These are phyloP conservation scores for Andrographis paniculata DNA, from an alignment of 305 asterid genomes.

Conservation along the genomic window DNA sequence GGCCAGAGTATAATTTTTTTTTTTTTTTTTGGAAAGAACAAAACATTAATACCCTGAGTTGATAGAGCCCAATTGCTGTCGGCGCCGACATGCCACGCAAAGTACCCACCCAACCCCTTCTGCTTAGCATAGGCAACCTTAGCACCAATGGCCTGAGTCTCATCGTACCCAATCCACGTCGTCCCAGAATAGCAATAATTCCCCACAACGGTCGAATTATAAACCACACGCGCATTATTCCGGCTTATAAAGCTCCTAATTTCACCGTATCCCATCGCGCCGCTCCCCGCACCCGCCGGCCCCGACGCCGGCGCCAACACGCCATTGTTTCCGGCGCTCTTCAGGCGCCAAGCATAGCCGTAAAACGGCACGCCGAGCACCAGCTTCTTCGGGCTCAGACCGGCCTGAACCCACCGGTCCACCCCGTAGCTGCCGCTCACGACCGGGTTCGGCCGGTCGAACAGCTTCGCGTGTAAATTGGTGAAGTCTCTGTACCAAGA, in stretches of 20 bases:
- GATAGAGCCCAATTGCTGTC: background rate
- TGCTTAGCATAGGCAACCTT: background rate
- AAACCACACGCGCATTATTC: constrained; percentile 15
- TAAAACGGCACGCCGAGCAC: constrained; percentile 41
- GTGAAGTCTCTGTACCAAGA: constrained; percentile 28
- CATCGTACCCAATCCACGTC: constrained; percentile 35
- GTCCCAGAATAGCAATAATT: constrained; percentile 37
- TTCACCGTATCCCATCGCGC: constrained; percentile 24
- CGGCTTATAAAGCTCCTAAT: constrained; percentile 25
- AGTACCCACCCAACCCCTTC: background rate
- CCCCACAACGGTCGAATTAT: constrained; percentile 26
- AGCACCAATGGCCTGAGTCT: background rate
- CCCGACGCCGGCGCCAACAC: constrained; percentile 38
- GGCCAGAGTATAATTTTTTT: too few species aligned
- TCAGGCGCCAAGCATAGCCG: constrained; percentile 40
- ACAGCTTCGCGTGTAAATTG: constrained; percentile 27
- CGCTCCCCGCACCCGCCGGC: constrained; percentile 9
- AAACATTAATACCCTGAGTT: background rate
- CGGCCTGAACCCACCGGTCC: constrained; percentile 24
- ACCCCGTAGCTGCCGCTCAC: constrained; percentile 32
- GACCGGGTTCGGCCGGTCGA: constrained; percentile 21
- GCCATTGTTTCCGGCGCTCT: constrained; percentile 23
- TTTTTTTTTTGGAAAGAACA: background rate
- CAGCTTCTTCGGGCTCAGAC: constrained; percentile 25
- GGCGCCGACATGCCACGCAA: background rate